Evolutionary conservation across 2,329 filamentous ascomycete genomes (phyloP), one percentile per base, ranked within the genome.

Genomic region (Xylariaceae sp.): DNA sequence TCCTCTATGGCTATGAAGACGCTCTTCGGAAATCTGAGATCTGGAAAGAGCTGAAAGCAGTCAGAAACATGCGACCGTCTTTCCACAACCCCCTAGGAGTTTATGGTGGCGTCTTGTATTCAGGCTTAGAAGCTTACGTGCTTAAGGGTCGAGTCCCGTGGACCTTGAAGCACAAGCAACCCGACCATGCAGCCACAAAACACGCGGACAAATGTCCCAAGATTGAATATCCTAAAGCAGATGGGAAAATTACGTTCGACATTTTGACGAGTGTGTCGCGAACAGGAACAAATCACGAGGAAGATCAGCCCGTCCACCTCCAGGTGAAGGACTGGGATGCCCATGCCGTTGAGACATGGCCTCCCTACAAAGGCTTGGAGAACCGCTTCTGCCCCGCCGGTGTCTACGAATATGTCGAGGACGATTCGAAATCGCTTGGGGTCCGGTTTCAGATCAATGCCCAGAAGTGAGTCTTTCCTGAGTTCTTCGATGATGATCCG

Each of bases 371-470:
- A 79, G 94, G 94, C 8, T 71, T 99, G 4, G 94, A 99, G 80
- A 97, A 95, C 72, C 82, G 94, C 16, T 99, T 99, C 79, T 99
- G 94, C 70, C 94, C 94, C 15, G 94, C 94, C 0, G 94, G 92
- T 11, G 94, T 99, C 61, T 99, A 99, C 68, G 94, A 99, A 73
- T 99, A 99, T 72, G 85, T 97, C 7, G 94, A 99, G 76, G 94
- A 99, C 69, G 83, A 87, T 48, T 86, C 81, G 50, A 97, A 96
- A 76, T 83, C 90, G 39, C 79, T 91, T 53, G 94, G 94, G 7
- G 92, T 99, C 64, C 81, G 92, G 53, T 99, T 99, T 78, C 93
- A 97, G 76, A 99, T 99, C 71, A 97, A 97, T 69, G 78, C 92
- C 42, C 93, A 97, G 73, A 97, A 97, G 91, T 96, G 80, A 84